Percentiles rank a stretch among this genome's conserved stretches.
phyloP scores from a whole-genome alignment of 306 rosid genomes.

The Astragalus membranaceus region DNA sequence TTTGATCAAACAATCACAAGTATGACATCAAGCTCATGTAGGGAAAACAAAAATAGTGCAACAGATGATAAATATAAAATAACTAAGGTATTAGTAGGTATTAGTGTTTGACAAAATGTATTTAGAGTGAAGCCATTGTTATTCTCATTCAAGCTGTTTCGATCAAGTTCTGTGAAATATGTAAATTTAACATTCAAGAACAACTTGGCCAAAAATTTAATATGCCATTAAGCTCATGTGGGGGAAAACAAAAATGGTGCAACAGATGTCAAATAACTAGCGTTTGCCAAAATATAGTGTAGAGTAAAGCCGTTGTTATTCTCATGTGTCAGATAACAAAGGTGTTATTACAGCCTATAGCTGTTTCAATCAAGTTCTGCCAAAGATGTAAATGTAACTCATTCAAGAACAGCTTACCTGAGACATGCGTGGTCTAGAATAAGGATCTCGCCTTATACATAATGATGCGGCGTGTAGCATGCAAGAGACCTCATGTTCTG shows the following conservation, averaged over 20 bases:
- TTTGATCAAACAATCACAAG: conserved; percentile 17
- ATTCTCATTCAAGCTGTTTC: not conserved
- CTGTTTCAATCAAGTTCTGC: too few species aligned
- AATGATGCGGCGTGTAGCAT: conserved; percentile 91
- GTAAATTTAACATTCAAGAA: not conserved
- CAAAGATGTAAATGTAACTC: too few species aligned
- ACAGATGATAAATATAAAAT: not conserved
- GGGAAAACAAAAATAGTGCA: not conserved
- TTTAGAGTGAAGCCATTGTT: not conserved
- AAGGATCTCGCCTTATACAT: conserved; percentile 88
- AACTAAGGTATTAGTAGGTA: not conserved
- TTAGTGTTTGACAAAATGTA: not conserved
- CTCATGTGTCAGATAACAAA: too few species aligned
- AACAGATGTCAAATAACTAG: too few species aligned
- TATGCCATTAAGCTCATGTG: too few species aligned
- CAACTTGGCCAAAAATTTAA: not conserved
- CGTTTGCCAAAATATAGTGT: too few species aligned
- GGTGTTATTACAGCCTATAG: too few species aligned
- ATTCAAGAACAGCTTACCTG: too few species aligned
- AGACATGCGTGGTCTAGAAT: conserved; percentile 93
- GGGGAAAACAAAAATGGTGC: too few species aligned
- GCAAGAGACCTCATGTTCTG: conserved; percentile 84
- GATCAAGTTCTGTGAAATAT: not conserved
- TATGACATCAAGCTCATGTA: not conserved
- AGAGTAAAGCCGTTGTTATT: too few species aligned